Evolutionary conservation across 495 filamentous ascomycete species (phyloP).

Genomic region (Penicillium flavigenum): DNA sequence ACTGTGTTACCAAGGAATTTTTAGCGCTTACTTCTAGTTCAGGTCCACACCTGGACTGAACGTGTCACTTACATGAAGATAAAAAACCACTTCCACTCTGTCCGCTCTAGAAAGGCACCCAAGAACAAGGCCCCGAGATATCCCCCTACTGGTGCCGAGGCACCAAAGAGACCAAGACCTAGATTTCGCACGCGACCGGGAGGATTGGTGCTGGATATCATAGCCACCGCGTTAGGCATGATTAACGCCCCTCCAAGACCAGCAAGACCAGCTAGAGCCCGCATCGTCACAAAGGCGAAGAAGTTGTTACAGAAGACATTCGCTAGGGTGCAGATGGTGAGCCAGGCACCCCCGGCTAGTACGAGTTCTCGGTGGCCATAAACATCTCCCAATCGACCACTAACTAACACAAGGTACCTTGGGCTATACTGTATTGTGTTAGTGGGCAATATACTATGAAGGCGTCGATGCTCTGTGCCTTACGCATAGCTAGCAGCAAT

Average conservation of each 20-base stretch:
- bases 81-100: slow-evolving; percentile 52
- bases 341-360: slow-evolving; percentile 38
- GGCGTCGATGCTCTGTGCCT: background rate
- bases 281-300: slow-evolving; percentile 39
- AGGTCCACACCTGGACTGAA: background rate
- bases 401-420: slow-evolving; percentile 49
- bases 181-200: slow-evolving; percentile 48
- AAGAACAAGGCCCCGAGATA: slow-evolving; percentile 44
- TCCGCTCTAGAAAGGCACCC: slow-evolving; percentile 42
- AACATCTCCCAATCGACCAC: slow-evolving; percentile 50
- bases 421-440: slow-evolving; percentile 37
- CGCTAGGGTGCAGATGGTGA: slow-evolving; percentile 36
- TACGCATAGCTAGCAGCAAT: slow-evolving; percentile 36
- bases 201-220: slow-evolving; percentile 46
- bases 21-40: background rate
- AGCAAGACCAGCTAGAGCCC: slow-evolving; percentile 44
- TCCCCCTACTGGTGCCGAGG: slow-evolving; percentile 49
- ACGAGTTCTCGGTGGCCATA: slow-evolving; percentile 50
- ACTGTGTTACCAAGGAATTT: slow-evolving; percentile 15
- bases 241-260: slow-evolving; percentile 49
- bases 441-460: background rate
- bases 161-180: slow-evolving; percentile 51
- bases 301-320: slow-evolving; percentile 46
- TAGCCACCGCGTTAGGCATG: slow-evolving; percentile 48
- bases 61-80: slow-evolving; percentile 41